Conservation (phyloP, 1,139 yeast genomes). For the Hyphopichia khmerensis region DNA sequence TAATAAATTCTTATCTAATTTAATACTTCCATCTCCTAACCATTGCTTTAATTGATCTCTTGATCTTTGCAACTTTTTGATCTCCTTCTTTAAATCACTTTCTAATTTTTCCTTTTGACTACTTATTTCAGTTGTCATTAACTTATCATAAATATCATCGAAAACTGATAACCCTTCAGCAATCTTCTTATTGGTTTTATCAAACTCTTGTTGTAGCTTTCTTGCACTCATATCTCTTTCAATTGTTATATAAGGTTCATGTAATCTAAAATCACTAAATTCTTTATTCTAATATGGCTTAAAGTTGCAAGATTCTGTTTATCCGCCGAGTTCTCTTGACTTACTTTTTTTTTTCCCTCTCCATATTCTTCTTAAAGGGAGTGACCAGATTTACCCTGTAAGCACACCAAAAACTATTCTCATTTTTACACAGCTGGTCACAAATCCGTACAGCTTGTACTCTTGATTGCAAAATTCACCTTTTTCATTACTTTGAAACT, state of each 20-base stretch:
- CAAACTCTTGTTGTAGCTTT: constrained; percentile 74
- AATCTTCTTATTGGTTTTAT: constrained; percentile 91
- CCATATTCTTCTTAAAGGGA: not conserved
- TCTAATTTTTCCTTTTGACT: constrained; percentile 95
- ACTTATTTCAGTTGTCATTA: constrained; percentile 75
- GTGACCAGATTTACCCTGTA: constrained; percentile 1
- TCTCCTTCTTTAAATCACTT: constrained; percentile 90
- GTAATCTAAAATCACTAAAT: not conserved
- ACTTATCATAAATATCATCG: constrained; percentile 84
- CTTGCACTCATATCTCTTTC: constrained; percentile 38
- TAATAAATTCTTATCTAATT: constrained; percentile 74
- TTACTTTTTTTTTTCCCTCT: not conserved
- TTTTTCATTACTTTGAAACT: too few relatives aligned
- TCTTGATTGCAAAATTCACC: too few relatives aligned
- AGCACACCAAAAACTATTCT: not conserved
- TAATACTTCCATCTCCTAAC: constrained; percentile 90
- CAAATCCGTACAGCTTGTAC: too few relatives aligned
- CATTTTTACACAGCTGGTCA: constrained; percentile 3
- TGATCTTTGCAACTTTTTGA: constrained; percentile 89
- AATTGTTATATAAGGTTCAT: not conserved
- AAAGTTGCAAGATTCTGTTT: not conserved
- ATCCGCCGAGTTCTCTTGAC: not conserved
- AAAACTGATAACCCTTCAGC: constrained; percentile 89
- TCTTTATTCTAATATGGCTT: not conserved
- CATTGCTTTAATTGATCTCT: constrained; percentile 96